Evolutionary conservation across 768 basidiomycete species (phyloP), one percentile per base, ranked within the genome.

Genomic region (Naganishia antarctica): DNA sequence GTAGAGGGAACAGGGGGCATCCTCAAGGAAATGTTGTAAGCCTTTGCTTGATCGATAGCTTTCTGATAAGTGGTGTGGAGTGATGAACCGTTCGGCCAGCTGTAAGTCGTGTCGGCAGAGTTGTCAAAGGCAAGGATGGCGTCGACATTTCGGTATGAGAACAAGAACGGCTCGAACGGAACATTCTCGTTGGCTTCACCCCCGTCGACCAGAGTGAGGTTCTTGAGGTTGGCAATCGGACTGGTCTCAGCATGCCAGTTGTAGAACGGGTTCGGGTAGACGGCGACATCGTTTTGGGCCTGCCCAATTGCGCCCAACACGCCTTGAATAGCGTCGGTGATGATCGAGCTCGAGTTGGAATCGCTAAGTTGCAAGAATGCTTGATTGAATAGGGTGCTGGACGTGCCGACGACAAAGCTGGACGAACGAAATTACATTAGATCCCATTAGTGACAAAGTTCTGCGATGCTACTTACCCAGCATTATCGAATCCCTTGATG

Each of bases 61-160:
- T 41, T 40, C 25, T 51, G 62, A 41, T 46, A 67, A 23, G 81
- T 83, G 4, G 78, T 68, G 18, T 84, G 68, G 13, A 83, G 80
- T 0, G 82, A 77, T 1, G 83, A 83, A 0, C 87, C 88, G 72
- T 90, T 86, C 64, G 86, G 85, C 83, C 85, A 92, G 63, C 76
- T 80, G 63, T 75, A 75, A 4, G 70, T 70, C 4, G 80, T 79
- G 65, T 81, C 80, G 50, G 74, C 79, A 0, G 76, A 78, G 25
- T 82, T 83, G 70, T 92, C 90, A 21, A 89, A 78, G 0, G 87
- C 87, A 16, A 93, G 80, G 68, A 92, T 83, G 4, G 87, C 83
- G 70, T 93, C 90, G 44, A 91, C 70, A 0, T 73, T 80, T 51
- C 91, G 82, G 1, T 83, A 81, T 50, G 84, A 86, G 28, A 89